Percentiles rank a stretch among this genome's conserved stretches.
Conservation (phyloP, 805 yeast species). For the Kodamaea neixiangensis region DNA sequence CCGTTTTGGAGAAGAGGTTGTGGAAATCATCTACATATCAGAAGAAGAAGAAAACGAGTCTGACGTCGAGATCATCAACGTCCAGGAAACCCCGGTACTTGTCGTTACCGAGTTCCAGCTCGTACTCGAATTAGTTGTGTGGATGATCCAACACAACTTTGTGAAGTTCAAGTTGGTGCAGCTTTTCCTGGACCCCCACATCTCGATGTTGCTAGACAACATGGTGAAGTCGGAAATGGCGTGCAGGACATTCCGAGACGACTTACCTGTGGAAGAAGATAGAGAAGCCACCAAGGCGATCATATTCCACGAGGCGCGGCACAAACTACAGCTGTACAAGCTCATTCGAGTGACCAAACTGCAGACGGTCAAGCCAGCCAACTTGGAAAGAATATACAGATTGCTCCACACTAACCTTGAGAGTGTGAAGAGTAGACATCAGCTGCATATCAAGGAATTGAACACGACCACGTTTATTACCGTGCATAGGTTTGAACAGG, state of each 20-base stretch:
- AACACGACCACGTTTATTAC: neutral
- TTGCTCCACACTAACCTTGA: neutral
- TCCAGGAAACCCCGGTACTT: conserved; percentile 16
- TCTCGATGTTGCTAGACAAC: conserved; percentile 20
- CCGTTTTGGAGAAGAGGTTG: neutral
- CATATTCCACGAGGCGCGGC: conserved; percentile 30
- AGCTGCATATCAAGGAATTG: conserved; percentile 1
- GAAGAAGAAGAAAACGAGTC: conserved; percentile 5
- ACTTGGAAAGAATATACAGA: conserved; percentile 13
- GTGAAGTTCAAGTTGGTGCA: conserved; percentile 20
- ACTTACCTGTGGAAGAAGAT: neutral
- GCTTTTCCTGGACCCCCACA: conserved; percentile 20
- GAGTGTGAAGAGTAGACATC: conserved; percentile 1
- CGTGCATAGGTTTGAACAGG: conserved; percentile 6
- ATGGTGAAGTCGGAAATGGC: conserved; percentile 7
- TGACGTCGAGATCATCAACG: conserved; percentile 14
- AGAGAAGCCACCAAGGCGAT: neutral
- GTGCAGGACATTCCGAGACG: conserved; percentile 6
- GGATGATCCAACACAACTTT: conserved; percentile 20
- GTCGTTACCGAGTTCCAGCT: conserved; percentile 26
- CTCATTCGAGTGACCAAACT: conserved; percentile 26
- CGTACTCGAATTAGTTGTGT: conserved; percentile 21
- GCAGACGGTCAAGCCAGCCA: conserved; percentile 20
- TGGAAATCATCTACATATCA: neutral
- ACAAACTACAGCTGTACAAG: conserved; percentile 23